Conservation (phyloP, 495 filamentous ascomycete genomes). For the Penicillium roqueforti region DNA sequence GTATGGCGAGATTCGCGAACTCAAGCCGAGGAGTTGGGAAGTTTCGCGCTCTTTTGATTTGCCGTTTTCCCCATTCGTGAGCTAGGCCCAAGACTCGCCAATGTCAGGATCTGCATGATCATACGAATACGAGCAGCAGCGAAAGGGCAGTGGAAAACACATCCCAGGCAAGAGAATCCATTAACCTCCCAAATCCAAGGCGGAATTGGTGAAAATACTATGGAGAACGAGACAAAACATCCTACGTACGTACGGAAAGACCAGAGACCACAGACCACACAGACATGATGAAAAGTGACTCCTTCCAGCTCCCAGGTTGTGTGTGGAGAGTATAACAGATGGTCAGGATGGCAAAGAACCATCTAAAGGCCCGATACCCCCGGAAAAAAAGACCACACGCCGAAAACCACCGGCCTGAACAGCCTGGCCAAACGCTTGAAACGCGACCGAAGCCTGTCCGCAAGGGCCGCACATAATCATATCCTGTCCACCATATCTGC, state of each 20-base stretch:
- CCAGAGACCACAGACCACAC: constrained; percentile 28
- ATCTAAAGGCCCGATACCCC: constrained; percentile 35
- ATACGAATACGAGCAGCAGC: constrained; percentile 21
- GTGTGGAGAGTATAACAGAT: constrained; percentile 26
- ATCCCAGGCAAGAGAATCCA: constrained; percentile 27
- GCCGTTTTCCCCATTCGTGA: constrained; percentile 15
- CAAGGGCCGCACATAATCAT: constrained; percentile 39
- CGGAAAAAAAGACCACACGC: constrained; percentile 27
- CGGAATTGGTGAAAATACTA: constrained; percentile 33
- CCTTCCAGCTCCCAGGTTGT: constrained; percentile 20
- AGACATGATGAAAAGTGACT: constrained; percentile 20
- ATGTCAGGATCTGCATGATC: constrained; percentile 19
- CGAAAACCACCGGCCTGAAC: constrained; percentile 20
- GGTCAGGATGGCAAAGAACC: constrained; percentile 29
- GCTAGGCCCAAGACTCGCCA: constrained; percentile 24
- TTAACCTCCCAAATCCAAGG: constrained; percentile 27
- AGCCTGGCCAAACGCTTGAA: constrained; percentile 25
- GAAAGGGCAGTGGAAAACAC: constrained; percentile 30
- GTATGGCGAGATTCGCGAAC: neutral
- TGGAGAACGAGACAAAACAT: constrained; percentile 5
- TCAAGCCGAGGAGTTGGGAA: neutral
- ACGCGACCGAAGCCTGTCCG: constrained; percentile 31
- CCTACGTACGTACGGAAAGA: constrained; percentile 28
- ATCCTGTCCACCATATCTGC: constrained; percentile 29
- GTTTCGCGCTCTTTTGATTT: constrained; percentile 6